These are phyloP conservation scores for Ceratobasidium sp. DNA, from an alignment of 1,284 basidiomycete genomes.

Conservation along the genomic window DNA sequence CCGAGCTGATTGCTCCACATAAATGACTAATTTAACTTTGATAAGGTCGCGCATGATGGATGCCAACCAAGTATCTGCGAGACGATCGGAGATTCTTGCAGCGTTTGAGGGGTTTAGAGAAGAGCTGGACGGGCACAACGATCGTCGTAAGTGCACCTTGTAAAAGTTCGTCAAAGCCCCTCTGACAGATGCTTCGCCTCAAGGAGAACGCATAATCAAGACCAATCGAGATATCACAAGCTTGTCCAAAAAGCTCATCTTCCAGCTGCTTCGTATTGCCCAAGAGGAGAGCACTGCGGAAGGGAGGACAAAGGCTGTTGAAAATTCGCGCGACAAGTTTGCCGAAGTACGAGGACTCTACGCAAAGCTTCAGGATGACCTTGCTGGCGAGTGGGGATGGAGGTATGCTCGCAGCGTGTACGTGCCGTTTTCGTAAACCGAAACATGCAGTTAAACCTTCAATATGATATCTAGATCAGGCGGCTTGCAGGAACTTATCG, in stretches of 20 bases:
- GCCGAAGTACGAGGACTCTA: conserved; percentile 77
- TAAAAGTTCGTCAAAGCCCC: not conserved
- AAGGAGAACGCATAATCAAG: conserved; percentile 83
- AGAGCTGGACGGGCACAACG: conserved; percentile 79
- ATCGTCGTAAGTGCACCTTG: conserved; percentile 62
- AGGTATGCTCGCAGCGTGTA: conserved; percentile 79
- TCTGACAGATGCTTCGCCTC: not conserved
- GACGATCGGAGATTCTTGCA: conserved; percentile 50
- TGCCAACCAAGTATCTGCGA: conserved; percentile 1
- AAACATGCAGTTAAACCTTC: not conserved
- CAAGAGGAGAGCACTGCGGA: conserved; percentile 63
- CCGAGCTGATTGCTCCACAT: too few relatives aligned
- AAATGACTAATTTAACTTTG: not conserved
- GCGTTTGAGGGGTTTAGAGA: conserved; percentile 72
- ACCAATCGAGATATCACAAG: conserved; percentile 84
- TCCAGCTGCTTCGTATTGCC: conserved; percentile 86
- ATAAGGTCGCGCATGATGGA: conserved; percentile 2
- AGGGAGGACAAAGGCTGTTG: conserved; percentile 44
- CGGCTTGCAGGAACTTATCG: conserved; percentile 91
- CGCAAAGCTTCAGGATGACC: conserved; percentile 70
- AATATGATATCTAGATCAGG: conserved; percentile 53
- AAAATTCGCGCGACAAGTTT: conserved; percentile 73
- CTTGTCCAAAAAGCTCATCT: conserved; percentile 95
- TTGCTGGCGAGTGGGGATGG: conserved; percentile 83
- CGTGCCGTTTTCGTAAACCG: conserved; percentile 57